Evolutionary conservation across 305 asterid species (phyloP), one percentile per base, ranked within the genome.

Genomic region (Solanum hybrid): DNA sequence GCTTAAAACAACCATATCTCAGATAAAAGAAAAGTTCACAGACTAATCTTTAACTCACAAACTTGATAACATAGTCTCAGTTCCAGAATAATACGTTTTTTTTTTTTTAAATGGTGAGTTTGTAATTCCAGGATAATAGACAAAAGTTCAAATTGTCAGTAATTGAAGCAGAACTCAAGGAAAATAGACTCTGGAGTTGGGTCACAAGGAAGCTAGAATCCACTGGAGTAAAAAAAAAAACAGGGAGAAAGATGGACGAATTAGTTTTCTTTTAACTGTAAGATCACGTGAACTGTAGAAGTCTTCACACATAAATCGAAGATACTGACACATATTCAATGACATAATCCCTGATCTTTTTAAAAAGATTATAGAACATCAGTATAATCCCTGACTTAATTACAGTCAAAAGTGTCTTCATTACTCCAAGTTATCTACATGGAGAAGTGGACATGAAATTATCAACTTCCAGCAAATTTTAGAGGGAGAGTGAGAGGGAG

Each of bases 201-300:
- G 86, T 37, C 86, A 81, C 68, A 11, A 38, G 86, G 86, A 80
- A 81, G 68, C 86, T 81, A 38, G 86, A 81, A 51, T 81, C 61
- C 27, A 81, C 86, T 37, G n/a, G 86, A 81, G 68, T 80, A 13
- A 80, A 79, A 3, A 79, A 38, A 51, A 12, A 24, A 38, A 38
- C n/a, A 24, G 7, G 65, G 68, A 24, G 34, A 38, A 81, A 81
- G 68, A 26, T 38, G 87, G 34, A 38, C 31, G 34, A 38, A 81
- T 38, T 81, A 38, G 29, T 24, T 81, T 79, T 79, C 10, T 39
- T 36, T 79, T 79, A 79, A 79, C 11, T 11, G 86, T 36, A 79
- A n/a, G 57, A 79, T 79, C 86, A 79, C 4, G 12, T 36, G 86
- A n/a, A 79, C 61, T 36, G 22, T 27, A 36, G 15, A 79, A 79